A percentile compares a stretch with the other conserved stretches of the same genome.
Evolutionary conservation across 768 basidiomycete species (phyloP).

Genomic region (Rubroboletus satanas): DNA sequence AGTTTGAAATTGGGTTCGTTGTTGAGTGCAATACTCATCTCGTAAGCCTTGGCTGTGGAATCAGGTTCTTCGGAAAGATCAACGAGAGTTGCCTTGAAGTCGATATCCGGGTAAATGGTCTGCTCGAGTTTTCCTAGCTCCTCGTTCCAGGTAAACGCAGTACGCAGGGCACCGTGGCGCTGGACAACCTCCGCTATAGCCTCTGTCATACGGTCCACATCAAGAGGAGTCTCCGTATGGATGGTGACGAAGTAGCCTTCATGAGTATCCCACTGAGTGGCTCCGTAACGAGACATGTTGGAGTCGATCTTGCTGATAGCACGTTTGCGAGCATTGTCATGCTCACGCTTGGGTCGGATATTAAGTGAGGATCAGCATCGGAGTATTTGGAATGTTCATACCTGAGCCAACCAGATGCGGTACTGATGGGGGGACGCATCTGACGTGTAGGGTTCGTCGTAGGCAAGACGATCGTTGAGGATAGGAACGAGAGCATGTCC

Average conservation of each 20-base stretch:
- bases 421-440: constrained; percentile 27
- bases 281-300: constrained; percentile 32
- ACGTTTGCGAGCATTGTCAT: constrained; percentile 29
- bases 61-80: constrained; percentile 29
- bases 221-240: constrained; percentile 23
- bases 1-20: constrained; percentile 24
- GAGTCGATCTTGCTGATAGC: constrained; percentile 27
- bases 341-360: constrained; percentile 18
- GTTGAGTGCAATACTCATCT: constrained; percentile 27
- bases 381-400: not conserved
- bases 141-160: constrained; percentile 30
- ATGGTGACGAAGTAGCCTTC: constrained; percentile 24
- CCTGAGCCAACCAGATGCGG: constrained; percentile 33
- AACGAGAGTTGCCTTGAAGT: constrained; percentile 20
- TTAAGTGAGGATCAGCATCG: not conserved
- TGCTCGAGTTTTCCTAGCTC: constrained; percentile 28
- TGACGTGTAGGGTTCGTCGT: constrained; percentile 29
- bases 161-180: constrained; percentile 30
- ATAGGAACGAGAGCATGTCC: constrained; percentile 27
- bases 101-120: constrained; percentile 28
- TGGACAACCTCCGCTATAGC: constrained; percentile 26
- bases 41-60: constrained; percentile 25
- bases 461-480: constrained; percentile 30
- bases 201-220: constrained; percentile 25
- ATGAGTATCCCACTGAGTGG: constrained; percentile 32